phyloP scores from a whole-genome alignment of 768 basidiomycete species.

The Lactarius sanguifluus region DNA sequence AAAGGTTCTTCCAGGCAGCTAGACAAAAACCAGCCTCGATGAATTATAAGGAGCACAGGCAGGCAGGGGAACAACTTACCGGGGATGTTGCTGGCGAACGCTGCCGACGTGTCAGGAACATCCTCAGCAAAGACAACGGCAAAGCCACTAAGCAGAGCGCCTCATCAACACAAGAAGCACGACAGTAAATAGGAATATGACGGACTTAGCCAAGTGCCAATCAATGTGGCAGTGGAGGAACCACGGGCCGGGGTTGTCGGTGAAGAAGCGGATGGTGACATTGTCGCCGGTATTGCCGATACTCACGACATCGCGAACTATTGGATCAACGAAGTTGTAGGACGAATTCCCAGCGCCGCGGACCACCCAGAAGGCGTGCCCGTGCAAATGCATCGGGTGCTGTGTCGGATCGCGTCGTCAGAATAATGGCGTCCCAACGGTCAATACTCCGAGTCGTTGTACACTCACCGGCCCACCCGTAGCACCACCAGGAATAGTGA shows the following conservation, averaged over 20 bases:
- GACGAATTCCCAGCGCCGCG: conserved; percentile 20
- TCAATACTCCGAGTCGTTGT: not conserved
- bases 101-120: not conserved
- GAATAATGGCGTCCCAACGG: not conserved
- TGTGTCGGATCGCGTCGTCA: not conserved
- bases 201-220: conserved; percentile 39
- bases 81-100: not conserved
- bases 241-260: conserved; percentile 36
- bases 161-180: conserved; percentile 20
- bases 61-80: not conserved
- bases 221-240: conserved; percentile 37
- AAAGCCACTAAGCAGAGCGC: conserved; percentile 14
- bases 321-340: conserved; percentile 28
- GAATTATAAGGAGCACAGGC: not conserved
- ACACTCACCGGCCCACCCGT: conserved; percentile 35
- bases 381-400: conserved; percentile 29
- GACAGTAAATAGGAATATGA: conserved; percentile 60
- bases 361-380: conserved; percentile 20
- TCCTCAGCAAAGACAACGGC: conserved; percentile 27
- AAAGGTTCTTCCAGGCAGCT: conserved; percentile 15
- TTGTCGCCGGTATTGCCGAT: conserved; percentile 22
- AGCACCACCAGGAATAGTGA: conserved; percentile 47
- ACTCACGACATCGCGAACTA: conserved; percentile 30
- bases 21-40: not conserved
- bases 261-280: conserved; percentile 35